Conservation (phyloP, 495 filamentous ascomycete genomes). For the Lentithecium fluviatile region DNA sequence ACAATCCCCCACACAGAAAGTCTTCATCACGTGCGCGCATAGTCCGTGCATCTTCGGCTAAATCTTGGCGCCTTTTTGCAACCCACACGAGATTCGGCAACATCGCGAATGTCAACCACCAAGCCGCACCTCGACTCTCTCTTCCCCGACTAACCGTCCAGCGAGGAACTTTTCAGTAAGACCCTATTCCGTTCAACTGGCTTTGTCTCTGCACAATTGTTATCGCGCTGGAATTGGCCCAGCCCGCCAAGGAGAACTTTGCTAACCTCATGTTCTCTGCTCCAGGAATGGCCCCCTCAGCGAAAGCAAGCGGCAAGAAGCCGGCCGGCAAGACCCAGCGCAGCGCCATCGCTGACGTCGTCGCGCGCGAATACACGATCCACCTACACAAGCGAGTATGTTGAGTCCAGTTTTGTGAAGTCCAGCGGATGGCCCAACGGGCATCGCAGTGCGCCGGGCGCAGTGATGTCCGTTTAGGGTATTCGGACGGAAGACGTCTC, state of each 20-base stretch:
- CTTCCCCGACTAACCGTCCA: background rate
- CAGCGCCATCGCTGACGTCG: slow-evolving; percentile 96
- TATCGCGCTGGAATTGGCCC: no score
- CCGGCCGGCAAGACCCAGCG: slow-evolving; percentile 71
- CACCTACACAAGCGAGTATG: slow-evolving; percentile 99
- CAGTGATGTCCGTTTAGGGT: background rate
- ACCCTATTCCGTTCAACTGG: background rate
- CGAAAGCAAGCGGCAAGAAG: slow-evolving; percentile 27
- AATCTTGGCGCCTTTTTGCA: slow-evolving; percentile 9
- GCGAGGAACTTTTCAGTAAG: slow-evolving; percentile 21
- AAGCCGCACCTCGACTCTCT: slow-evolving; percentile 2
- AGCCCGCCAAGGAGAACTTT: no score
- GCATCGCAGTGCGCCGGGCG: background rate
- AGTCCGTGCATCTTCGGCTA: background rate
- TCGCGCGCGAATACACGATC: slow-evolving; percentile 99
- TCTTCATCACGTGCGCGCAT: background rate
- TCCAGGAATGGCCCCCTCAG: slow-evolving; percentile 19
- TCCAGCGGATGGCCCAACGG: slow-evolving; percentile 55
- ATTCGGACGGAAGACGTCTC: slow-evolving; percentile 45
- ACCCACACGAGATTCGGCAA: slow-evolving; percentile 15
- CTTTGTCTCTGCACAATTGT: background rate
- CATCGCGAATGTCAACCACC: slow-evolving; percentile 4
- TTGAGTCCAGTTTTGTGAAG: slow-evolving; percentile 70
- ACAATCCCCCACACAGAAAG: no score
- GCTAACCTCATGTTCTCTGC: slow-evolving; percentile 10